These are phyloP conservation scores for Diatrype stigma DNA, from an alignment of 2,329 filamentous ascomycete genomes.

Conservation along the genomic window DNA sequence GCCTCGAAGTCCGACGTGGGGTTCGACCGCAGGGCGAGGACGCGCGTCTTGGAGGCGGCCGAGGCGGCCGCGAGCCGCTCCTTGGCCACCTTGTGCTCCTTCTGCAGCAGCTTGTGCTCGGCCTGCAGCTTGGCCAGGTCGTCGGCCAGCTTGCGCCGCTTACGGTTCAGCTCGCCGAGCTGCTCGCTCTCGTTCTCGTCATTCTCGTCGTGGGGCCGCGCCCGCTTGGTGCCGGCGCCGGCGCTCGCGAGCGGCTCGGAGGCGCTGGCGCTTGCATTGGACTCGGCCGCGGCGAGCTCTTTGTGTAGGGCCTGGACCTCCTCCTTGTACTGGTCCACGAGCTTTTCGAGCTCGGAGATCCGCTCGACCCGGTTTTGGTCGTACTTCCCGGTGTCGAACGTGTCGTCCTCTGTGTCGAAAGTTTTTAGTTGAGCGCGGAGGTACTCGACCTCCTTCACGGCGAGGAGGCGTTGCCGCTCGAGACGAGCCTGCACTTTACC, in stretches of 20 bases:
- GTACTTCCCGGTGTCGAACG: slow-evolving; percentile 74
- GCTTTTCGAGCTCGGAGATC: slow-evolving; percentile 75
- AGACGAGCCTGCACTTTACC: slow-evolving; percentile 71
- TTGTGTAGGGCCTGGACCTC: slow-evolving; percentile 72
- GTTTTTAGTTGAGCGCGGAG: slow-evolving; percentile 87
- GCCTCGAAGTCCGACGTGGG: slow-evolving; percentile 83
- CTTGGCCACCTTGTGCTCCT: slow-evolving; percentile 63
- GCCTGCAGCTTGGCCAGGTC: slow-evolving; percentile 59
- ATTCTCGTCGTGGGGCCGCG: slow-evolving; percentile 48
- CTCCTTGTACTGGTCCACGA: slow-evolving; percentile 79
- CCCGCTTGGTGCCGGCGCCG: slow-evolving; percentile 57
- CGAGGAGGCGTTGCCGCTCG: slow-evolving; percentile 80
- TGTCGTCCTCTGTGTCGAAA: slow-evolving; percentile 81
- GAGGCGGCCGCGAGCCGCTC: slow-evolving; percentile 67
- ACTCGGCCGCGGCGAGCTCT: slow-evolving; percentile 68
- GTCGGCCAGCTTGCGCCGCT: slow-evolving; percentile 62
- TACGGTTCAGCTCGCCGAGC: slow-evolving; percentile 77
- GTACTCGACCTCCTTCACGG: slow-evolving; percentile 90
- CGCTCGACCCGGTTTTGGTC: slow-evolving; percentile 72
- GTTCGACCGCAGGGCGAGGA: slow-evolving; percentile 86
- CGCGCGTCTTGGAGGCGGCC: slow-evolving; percentile 69
- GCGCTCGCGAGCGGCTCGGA: slow-evolving; percentile 39
- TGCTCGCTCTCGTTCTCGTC: slow-evolving; percentile 58
- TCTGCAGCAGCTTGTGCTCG: slow-evolving; percentile 65
- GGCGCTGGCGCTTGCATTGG: slow-evolving; percentile 20